These are phyloP conservation scores for Populus deltoides DNA, from an alignment of 345 rosid species.

Conservation along the genomic window DNA sequence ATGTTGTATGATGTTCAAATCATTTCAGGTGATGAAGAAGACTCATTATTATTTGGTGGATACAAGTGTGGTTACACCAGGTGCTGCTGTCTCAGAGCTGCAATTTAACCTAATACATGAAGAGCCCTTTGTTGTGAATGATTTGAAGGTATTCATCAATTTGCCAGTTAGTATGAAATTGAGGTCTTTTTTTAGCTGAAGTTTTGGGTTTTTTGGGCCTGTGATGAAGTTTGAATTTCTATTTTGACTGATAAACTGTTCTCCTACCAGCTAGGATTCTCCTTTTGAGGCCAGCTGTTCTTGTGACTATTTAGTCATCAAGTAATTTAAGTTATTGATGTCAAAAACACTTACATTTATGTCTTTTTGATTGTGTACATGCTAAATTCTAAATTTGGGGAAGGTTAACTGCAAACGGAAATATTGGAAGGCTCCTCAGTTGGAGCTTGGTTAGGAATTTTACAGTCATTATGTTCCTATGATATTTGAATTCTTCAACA, in stretches of 20 bases:
- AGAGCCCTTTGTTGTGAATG: constrained; percentile 69
- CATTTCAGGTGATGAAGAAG: constrained; percentile 87
- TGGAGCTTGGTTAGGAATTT: neutral
- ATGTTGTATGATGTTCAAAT: constrained; percentile 2
- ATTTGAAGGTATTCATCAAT: constrained; percentile 53
- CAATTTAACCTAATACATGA: constrained; percentile 74
- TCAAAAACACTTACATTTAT: neutral
- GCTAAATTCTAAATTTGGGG: neutral
- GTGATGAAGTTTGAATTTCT: neutral
- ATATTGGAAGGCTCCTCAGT: neutral
- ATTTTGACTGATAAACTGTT: neutral
- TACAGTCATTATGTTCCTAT: neutral
- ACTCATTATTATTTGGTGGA: constrained; percentile 94
- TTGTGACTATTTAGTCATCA: neutral
- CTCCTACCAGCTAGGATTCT: neutral
- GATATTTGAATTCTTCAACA: neutral
- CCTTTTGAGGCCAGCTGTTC: neutral
- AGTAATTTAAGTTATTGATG: neutral
- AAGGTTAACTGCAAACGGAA: neutral
- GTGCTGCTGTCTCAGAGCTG: constrained; percentile 84
- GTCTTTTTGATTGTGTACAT: neutral
- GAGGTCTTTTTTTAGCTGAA: neutral
- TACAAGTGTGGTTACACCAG: constrained; percentile 66
- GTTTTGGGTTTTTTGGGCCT: neutral
- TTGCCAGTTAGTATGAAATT: neutral